Evolutionary conservation across 2,329 filamentous ascomycete genomes (phyloP).

Genomic region (Bipolaris bicolor): DNA sequence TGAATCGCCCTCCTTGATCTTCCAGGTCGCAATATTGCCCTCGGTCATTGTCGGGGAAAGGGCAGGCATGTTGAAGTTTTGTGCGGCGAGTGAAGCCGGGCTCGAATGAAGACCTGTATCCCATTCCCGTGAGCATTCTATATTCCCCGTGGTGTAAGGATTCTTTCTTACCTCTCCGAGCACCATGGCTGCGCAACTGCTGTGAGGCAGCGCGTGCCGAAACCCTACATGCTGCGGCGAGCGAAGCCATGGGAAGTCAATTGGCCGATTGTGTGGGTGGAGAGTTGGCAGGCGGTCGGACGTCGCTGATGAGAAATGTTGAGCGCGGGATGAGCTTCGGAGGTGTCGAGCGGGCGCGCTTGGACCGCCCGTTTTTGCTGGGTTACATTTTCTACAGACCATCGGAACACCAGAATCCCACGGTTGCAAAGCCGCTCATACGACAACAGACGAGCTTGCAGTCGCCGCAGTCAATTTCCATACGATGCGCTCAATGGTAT

Average conservation of each 20-base stretch:
- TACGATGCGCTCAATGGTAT: conserved; percentile 2
- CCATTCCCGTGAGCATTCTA: conserved; percentile 25
- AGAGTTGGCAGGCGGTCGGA: conserved; percentile 19
- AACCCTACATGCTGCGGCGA: conserved; percentile 68
- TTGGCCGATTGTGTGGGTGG: conserved; percentile 27
- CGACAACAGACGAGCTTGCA: neutral
- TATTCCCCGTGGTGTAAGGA: conserved; percentile 12
- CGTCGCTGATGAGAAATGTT: conserved; percentile 40
- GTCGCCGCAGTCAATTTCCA: neutral
- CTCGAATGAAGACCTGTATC: conserved; percentile 68
- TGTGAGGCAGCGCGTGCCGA: conserved; percentile 65
- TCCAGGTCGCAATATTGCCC: conserved; percentile 85
- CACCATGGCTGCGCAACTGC: conserved; percentile 59
- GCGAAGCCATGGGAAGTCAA: conserved; percentile 65
- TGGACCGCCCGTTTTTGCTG: conserved; percentile 21
- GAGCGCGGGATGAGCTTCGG: conserved; percentile 37
- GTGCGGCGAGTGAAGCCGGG: conserved; percentile 70
- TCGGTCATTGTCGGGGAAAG: conserved; percentile 94
- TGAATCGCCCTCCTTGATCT: conserved; percentile 83
- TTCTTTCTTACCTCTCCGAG: conserved; percentile 62
- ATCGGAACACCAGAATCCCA: conserved; percentile 1
- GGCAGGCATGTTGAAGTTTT: conserved; percentile 90
- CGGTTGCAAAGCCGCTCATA: neutral
- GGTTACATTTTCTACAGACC: conserved; percentile 20
- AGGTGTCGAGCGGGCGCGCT: conserved; percentile 21